Conservation (phyloP, 345 rosid genomes). For the Geranium brycei region DNA sequence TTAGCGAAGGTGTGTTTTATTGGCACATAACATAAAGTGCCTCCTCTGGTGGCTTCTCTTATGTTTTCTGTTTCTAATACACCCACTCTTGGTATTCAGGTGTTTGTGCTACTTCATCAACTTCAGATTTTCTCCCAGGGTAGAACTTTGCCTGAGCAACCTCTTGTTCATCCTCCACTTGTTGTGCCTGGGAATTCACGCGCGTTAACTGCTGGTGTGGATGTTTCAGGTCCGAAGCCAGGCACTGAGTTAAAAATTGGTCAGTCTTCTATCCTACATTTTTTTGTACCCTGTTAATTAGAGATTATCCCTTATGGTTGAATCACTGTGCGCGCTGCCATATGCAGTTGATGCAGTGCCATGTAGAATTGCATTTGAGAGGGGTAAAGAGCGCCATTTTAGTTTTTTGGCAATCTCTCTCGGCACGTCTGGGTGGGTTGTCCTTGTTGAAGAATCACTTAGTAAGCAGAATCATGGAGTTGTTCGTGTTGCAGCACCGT, state of each 20-base stretch:
- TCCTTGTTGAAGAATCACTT: slow-evolving; percentile 68
- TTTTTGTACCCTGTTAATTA: not conserved
- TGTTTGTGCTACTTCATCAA: slow-evolving; percentile 82
- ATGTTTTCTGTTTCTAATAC: slow-evolving; percentile 3
- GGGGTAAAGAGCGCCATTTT: slow-evolving; percentile 82
- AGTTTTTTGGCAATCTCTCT: slow-evolving; percentile 50
- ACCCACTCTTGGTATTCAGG: slow-evolving; percentile 28
- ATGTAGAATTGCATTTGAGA: slow-evolving; percentile 89
- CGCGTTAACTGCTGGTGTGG: slow-evolving; percentile 54
- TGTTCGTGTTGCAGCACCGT: slow-evolving; percentile 71
- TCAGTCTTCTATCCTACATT: slow-evolving; percentile 19
- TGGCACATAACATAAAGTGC: not conserved
- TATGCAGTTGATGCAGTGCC: slow-evolving; percentile 78
- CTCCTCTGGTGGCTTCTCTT: not conserved
- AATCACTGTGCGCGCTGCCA: not conserved
- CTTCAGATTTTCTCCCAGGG: slow-evolving; percentile 74
- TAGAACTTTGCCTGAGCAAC: slow-evolving; percentile 64
- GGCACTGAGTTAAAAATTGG: slow-evolving; percentile 71
- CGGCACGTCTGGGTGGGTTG: slow-evolving; percentile 75
- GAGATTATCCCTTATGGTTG: not conserved
- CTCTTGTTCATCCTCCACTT: slow-evolving; percentile 37
- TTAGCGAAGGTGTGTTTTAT: slow-evolving; percentile 50
- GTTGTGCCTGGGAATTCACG: slow-evolving; percentile 45
- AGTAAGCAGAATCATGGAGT: slow-evolving; percentile 46
- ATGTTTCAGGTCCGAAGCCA: slow-evolving; percentile 63